Evolutionary conservation across 768 basidiomycete genomes (phyloP).

Genomic region (Serpula lacrymans): DNA sequence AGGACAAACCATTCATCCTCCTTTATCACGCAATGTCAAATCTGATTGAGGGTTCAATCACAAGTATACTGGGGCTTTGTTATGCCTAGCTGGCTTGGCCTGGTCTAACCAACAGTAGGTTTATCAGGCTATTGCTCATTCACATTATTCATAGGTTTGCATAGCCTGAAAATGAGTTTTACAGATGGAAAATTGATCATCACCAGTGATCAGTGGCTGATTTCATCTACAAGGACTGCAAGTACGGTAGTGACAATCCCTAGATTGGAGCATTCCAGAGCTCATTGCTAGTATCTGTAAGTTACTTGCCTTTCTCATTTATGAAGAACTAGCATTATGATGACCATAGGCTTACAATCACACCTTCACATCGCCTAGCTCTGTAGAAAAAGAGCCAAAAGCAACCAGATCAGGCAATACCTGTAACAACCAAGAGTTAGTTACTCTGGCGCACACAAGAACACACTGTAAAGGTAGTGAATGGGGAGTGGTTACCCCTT

Average conservation of each 20-base stretch:
- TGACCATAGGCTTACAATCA: slow-evolving; percentile 19
- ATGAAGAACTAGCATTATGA: too few relatives aligned
- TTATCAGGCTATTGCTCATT: neutral
- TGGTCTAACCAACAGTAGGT: slow-evolving; percentile 16
- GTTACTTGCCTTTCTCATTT: too few relatives aligned
- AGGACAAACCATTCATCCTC: slow-evolving; percentile 10
- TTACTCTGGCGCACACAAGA: too few relatives aligned
- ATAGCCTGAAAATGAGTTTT: slow-evolving; percentile 6
- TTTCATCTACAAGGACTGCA: slow-evolving; percentile 12
- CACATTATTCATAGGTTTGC: neutral
- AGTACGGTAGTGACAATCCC: slow-evolving; percentile 9
- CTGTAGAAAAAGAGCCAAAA: slow-evolving; percentile 3
- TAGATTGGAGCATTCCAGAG: slow-evolving; percentile 19
- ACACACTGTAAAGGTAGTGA: too few relatives aligned
- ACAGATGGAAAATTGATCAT: slow-evolving; percentile 2
- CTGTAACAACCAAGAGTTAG: too few relatives aligned
- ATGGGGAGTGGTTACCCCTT: too few relatives aligned
- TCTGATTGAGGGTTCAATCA: slow-evolving; percentile 12
- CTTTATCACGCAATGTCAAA: slow-evolving; percentile 11
- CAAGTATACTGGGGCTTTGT: slow-evolving; percentile 12
- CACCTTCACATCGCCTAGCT: slow-evolving; percentile 21
- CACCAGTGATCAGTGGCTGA: slow-evolving; percentile 14
- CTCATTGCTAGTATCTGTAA: too few relatives aligned
- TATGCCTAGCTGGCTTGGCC: slow-evolving; percentile 14
- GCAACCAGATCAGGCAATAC: slow-evolving; percentile 8